Evolutionary conservation across 1,139 yeast species (phyloP).

Genomic region (Sugiyamaella japonica): DNA sequence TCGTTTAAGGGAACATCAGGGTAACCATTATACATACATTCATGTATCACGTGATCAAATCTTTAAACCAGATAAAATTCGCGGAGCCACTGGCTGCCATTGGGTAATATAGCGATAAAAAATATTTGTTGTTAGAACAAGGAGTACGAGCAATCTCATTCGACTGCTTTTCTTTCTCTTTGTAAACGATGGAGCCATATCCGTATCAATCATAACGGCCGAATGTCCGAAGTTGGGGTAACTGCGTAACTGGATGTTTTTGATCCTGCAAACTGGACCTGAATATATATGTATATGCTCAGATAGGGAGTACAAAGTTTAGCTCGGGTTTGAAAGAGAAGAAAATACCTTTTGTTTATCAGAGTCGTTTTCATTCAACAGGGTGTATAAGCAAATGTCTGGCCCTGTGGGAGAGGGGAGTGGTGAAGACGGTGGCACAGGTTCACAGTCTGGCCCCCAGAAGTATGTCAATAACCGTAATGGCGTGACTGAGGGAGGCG

Average conservation of each 20-base stretch:
- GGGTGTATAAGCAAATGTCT: not conserved
- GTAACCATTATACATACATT: no score
- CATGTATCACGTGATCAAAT: no score
- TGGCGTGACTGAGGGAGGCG: not conserved
- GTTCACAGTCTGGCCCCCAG: slow-evolving; percentile 8
- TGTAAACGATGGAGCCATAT: not conserved
- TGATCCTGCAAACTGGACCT: not conserved
- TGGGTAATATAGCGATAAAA: no score
- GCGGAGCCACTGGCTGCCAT: no score
- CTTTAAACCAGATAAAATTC: no score
- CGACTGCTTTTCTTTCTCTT: no score
- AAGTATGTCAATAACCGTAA: slow-evolving; percentile 5
- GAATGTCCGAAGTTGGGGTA: not conserved
- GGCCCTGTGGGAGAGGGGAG: slow-evolving; percentile 1
- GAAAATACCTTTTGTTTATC: not conserved
- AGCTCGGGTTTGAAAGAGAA: not conserved
- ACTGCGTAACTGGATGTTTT: not conserved
- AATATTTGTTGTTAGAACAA: no score
- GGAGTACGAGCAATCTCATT: no score
- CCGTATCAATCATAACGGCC: not conserved
- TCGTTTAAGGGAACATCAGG: no score
- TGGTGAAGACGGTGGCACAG: not conserved
- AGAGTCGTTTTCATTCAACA: not conserved
- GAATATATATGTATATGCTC: not conserved
- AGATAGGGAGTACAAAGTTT: not conserved